A percentile compares a stretch with the other conserved stretches of the same genome.
Conservation (phyloP, 495 filamentous ascomycete species). For the Glarea lozoyensis region DNA sequence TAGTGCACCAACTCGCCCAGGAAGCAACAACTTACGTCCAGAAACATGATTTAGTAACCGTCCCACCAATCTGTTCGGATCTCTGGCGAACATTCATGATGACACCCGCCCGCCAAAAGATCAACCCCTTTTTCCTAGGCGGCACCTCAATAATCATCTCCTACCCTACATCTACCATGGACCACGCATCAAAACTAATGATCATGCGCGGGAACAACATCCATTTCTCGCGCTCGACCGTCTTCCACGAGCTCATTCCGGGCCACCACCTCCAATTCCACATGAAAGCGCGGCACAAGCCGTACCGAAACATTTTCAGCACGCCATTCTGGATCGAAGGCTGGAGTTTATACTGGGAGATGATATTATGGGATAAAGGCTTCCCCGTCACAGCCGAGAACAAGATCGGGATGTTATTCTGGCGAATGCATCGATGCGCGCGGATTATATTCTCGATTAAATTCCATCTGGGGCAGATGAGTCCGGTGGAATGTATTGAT, state of each 20-base stretch:
- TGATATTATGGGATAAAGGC: constrained; percentile 33
- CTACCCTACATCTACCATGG: constrained; percentile 39
- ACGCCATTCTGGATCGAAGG: constrained; percentile 48
- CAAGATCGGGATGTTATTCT: constrained; percentile 40
- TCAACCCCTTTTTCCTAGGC: constrained; percentile 46
- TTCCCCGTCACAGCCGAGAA: constrained; percentile 35
- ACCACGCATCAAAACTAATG: constrained; percentile 41
- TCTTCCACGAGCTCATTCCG: constrained; percentile 47
- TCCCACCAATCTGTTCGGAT: constrained; percentile 38
- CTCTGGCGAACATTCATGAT: constrained; percentile 45
- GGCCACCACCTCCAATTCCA: constrained; percentile 43
- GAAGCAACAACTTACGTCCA: constrained; percentile 34
- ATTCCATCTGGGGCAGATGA: constrained; percentile 40
- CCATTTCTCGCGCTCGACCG: constrained; percentile 41
- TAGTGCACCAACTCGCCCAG: constrained; percentile 31
- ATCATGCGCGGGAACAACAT: constrained; percentile 43
- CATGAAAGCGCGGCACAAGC: constrained; percentile 29
- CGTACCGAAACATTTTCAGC: constrained; percentile 37
- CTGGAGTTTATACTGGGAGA: constrained; percentile 47
- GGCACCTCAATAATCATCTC: constrained; percentile 37
- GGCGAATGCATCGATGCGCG: constrained; percentile 44
- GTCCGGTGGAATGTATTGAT: constrained; percentile 39
- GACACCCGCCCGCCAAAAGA: constrained; percentile 35
- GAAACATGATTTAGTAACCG: constrained; percentile 39
- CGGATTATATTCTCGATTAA: constrained; percentile 42